phyloP scores from a whole-genome alignment of 768 basidiomycete species.

The Russula earlei region DNA sequence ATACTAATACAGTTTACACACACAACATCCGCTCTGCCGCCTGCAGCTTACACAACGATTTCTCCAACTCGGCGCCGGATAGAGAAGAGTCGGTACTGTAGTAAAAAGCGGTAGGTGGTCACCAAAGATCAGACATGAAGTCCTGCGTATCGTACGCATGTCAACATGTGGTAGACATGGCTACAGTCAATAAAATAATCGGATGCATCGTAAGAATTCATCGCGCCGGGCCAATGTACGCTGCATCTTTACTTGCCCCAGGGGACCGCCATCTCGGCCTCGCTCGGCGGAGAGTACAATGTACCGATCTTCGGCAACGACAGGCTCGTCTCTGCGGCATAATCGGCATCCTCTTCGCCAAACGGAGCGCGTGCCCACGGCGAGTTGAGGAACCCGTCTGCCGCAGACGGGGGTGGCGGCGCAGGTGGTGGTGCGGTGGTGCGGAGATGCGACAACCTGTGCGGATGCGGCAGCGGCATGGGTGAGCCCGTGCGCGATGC shows the following conservation, averaged over 20 bases:
- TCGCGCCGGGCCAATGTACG: not conserved
- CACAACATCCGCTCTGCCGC: too few species aligned
- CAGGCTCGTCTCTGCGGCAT: not conserved
- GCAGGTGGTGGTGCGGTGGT: conserved; percentile 7
- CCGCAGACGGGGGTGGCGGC: conserved; percentile 18
- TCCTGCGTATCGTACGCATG: too few species aligned
- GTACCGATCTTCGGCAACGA: conserved; percentile 5
- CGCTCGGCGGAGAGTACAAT: conserved; percentile 2
- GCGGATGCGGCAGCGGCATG: conserved; percentile 17
- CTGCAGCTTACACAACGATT: too few species aligned
- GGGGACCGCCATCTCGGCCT: not conserved
- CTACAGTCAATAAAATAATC: not conserved
- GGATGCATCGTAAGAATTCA: not conserved
- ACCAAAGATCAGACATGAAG: too few species aligned
- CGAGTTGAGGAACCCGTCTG: conserved; percentile 8
- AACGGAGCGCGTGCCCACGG: conserved; percentile 10
- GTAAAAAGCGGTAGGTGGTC: too few species aligned
- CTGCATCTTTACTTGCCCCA: conserved; percentile 8
- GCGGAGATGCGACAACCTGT: conserved; percentile 12
- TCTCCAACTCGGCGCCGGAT: too few species aligned
- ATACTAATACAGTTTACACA: too few species aligned
- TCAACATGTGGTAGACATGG: too few species aligned
- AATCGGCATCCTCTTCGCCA: not conserved
- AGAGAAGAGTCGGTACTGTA: too few species aligned
- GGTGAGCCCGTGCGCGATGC: conserved; percentile 16